Conservation (phyloP, 139 green algal genomes). For the Auxenochlorella pyrenoidosa region DNA sequence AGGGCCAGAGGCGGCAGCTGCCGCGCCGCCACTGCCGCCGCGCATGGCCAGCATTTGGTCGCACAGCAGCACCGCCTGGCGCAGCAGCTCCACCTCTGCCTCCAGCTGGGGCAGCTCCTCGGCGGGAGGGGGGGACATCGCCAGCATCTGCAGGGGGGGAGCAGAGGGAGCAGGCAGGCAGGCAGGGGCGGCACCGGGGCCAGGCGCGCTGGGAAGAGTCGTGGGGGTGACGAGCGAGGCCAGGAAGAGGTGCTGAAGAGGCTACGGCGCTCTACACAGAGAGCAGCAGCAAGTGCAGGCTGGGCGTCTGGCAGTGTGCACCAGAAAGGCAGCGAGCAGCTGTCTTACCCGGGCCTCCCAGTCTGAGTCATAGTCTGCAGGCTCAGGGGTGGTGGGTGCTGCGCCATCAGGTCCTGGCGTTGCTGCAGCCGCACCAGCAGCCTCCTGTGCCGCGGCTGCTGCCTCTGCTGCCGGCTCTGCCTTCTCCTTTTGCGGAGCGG, state of each 20-base stretch:
- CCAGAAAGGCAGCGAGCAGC: neutral
- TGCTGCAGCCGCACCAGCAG: neutral
- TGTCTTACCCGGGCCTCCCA: slow-evolving; percentile 30
- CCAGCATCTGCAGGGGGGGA: slow-evolving; percentile 2
- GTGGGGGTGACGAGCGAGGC: no score
- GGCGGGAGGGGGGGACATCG: neutral
- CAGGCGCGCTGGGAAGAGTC: no score
- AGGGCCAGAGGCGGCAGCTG: neutral
- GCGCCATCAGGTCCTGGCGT: neutral
- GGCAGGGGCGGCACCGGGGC: neutral
- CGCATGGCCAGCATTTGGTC: slow-evolving; percentile 14
- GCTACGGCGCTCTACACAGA: no score
- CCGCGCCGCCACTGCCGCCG: neutral
- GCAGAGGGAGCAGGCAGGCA: neutral
- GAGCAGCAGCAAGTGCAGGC: neutral
- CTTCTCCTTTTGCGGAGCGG: neutral
- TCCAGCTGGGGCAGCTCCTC: neutral
- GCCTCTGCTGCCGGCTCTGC: neutral
- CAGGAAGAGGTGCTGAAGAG: no score
- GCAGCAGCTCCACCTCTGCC: slow-evolving; percentile 39
- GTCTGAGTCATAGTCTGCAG: slow-evolving; percentile 20
- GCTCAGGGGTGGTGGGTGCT: neutral
- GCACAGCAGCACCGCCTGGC: slow-evolving; percentile 34
- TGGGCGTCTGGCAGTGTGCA: no score
- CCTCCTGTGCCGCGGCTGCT: neutral